phyloP scores from a whole-genome alignment of 2,329 filamentous ascomycete species.

The Talaromyces albobiverticillius region DNA sequence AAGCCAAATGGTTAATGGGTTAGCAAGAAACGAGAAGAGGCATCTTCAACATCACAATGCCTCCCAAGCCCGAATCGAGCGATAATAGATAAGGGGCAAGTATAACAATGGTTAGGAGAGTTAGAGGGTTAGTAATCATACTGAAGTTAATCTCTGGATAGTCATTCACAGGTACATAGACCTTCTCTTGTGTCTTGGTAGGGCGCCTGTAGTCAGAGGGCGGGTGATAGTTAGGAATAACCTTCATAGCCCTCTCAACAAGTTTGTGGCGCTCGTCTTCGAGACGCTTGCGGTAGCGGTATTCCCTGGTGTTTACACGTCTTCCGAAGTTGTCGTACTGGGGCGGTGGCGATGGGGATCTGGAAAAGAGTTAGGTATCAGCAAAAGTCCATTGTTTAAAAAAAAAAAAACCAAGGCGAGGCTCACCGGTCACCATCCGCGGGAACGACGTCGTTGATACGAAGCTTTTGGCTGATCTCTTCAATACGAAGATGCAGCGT shows the following conservation, averaged over 20 bases:
- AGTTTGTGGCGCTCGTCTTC: slow-evolving; percentile 99
- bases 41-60: slow-evolving; percentile 32
- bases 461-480: slow-evolving; percentile 98
- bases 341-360: slow-evolving; percentile 90
- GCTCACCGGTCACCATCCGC: slow-evolving; percentile 91
- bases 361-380: slow-evolving; percentile 36
- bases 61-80: slow-evolving; percentile 43
- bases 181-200: slow-evolving; percentile 99
- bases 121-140: slow-evolving; percentile 99
- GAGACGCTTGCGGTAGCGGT: slow-evolving; percentile 94
- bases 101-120: slow-evolving; percentile 58
- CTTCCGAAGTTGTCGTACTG: slow-evolving; percentile 99
- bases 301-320: slow-evolving; percentile 98
- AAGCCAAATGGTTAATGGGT: slow-evolving; percentile 28
- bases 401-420: slow-evolving; percentile 1
- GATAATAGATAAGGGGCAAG: slow-evolving; percentile 29
- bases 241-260: slow-evolving; percentile 99
- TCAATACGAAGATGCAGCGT: slow-evolving; percentile 95
- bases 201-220: slow-evolving; percentile 97
- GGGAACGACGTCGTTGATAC: slow-evolving; percentile 98
- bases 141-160: slow-evolving; percentile 99
- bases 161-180: slow-evolving; percentile 99
- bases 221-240: slow-evolving; percentile 98
- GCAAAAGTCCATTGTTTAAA: slow-evolving; percentile 18
- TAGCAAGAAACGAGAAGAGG: slow-evolving; percentile 43